Evolutionary conservation across 139 green algal species (phyloP), one percentile per base, ranked within the genome.

Genomic region (Closterium sp.): DNA sequence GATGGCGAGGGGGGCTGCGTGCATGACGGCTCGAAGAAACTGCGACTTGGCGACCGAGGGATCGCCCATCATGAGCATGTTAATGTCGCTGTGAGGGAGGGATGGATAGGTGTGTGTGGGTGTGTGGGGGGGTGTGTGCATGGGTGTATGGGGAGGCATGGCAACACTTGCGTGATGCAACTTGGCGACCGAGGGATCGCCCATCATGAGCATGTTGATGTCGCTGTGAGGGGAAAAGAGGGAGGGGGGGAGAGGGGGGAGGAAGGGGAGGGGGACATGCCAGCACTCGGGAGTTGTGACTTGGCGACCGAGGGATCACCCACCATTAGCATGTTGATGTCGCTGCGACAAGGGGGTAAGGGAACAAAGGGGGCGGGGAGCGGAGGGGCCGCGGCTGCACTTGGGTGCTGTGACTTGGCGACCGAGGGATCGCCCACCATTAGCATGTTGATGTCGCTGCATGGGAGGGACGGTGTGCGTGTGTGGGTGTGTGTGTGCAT

Each of bases 11-110:
- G 97, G 97, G n/a, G 98, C 97, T 11, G 98, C 95, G 91, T 97
- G 98, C 97, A 99, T 99, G 32, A 99, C 95, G 24, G 97, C 97
- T 10, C 98, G 96, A 94, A 99, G 96, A 92, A 99, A 92, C 96
- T 99, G 98, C 4, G 95, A 97, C 96, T 99, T 99, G 91, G 98
- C 98, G 88, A 99, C 98, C 91, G 97, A 97, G 10, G 98, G 98
- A 88, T 99, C 98, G 31, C 96, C 93, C 79, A 97, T 95, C 94
- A 99, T 95, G 62, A 99, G 95, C 92, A 97, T 97, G 96, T 99
- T 99, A 94, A 99, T 97, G 95, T 99, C 98, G n/a, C 92, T 94
- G 92, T 13, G 27, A 0, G 24, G 89, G n/a, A 38, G 32, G 3
- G 2, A 38, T 2, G 3, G 3, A 38, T 3, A 38, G 32, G 32